Base-by-base conservation (phyloP, 768 basidiomycete species). In the Myochromella boudieri region DNA sequence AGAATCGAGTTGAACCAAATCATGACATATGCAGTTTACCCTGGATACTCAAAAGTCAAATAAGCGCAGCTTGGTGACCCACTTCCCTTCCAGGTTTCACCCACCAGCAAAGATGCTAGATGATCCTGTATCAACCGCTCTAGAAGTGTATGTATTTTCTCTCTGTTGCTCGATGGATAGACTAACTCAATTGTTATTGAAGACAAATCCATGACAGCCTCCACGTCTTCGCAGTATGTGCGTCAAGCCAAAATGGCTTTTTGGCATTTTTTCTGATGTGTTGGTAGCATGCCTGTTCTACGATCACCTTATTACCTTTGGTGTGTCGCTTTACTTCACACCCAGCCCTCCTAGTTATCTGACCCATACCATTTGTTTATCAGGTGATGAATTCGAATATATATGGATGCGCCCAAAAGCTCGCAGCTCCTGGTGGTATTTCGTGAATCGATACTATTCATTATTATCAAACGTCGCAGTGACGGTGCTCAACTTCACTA, bases 321-420 rank as follows among this genome's bases (percentile, higher is more conserved):
- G 38, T 39, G 14, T 6, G 38, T 39, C 24, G 12, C 18, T 20
- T 2, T 11, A 15, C 27, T 27, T n/a, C n/a, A n/a, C n/a, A n/a
- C n/a, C n/a, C n/a, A n/a, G n/a, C n/a, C n/a, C n/a, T n/a, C n/a
- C n/a, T n/a, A n/a, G n/a, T n/a, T n/a, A n/a, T n/a, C n/a, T n/a
- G n/a, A n/a, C n/a, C n/a, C n/a, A n/a, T n/a, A n/a, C n/a, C n/a
- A n/a, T n/a, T n/a, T n/a, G n/a, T n/a, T n/a, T n/a, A n/a, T n/a
- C 21, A 51, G 49, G 34, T 10, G 25, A 42, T 17, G 49, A 51
- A 15, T 26, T 46, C 15, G 44, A 51, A 15, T 51, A 46, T 25
- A 10, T 51, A n/a, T 51, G 49, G 49, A 29, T 21, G n/a, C 33
- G 44, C 15, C 34, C 29, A 14, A 51, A 51, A 34, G 41, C 34